Evolutionary conservation across 495 filamentous ascomycete species (phyloP).

Genomic region (Oleoguttula mirabilis): DNA sequence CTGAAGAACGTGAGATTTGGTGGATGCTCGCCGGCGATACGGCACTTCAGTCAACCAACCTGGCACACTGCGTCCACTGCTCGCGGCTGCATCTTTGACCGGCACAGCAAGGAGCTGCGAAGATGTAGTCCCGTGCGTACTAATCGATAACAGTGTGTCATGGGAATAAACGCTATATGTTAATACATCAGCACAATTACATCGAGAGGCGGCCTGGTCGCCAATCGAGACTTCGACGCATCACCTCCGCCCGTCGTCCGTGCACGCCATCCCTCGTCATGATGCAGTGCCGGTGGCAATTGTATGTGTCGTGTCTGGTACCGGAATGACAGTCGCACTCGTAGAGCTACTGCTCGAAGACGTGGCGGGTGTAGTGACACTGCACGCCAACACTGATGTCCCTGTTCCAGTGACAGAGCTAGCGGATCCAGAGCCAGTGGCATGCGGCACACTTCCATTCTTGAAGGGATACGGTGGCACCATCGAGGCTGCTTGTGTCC

Average conservation of each 20-base stretch:
- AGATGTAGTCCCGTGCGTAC: no score
- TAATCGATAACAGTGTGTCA: slow-evolving; percentile 20
- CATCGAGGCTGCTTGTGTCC: not conserved
- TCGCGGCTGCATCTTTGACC: no score
- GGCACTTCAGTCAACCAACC: no score
- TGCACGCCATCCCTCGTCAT: no score
- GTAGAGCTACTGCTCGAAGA: slow-evolving; percentile 6
- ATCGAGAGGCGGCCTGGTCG: not conserved
- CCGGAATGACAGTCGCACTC: slow-evolving; percentile 3
- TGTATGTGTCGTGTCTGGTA: slow-evolving; percentile 14
- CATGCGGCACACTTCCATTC: no score
- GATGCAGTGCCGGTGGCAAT: not conserved
- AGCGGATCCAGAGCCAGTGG: no score
- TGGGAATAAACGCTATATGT: not conserved
- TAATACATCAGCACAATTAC: not conserved
- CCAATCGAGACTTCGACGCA: not conserved
- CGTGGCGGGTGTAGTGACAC: not conserved
- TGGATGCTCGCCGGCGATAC: no score
- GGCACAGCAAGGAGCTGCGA: no score
- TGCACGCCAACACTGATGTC: not conserved
- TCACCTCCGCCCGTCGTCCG: not conserved
- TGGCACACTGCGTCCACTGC: no score
- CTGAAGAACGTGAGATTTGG: no score
- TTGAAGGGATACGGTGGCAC: slow-evolving; percentile 4
- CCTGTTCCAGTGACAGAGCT: no score